These are phyloP conservation scores for Phycomyces nitens DNA, from an alignment of 192 early-diverging fungal species.

Conservation along the genomic window DNA sequence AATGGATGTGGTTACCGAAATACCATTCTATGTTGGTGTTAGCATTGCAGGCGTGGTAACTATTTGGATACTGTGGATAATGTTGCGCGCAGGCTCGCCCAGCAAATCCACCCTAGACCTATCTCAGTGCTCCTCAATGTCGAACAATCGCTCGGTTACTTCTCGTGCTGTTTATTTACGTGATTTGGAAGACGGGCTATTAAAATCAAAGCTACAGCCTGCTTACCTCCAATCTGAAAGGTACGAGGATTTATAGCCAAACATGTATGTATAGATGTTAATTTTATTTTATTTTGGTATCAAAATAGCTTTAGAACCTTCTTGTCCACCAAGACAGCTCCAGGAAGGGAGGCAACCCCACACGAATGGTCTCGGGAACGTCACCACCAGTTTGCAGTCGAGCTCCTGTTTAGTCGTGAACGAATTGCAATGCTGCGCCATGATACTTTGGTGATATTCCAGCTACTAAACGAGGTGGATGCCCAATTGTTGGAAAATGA, in stretches of 20 bases:
- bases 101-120: neutral
- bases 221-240: conserved; percentile 19
- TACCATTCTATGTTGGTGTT: neutral
- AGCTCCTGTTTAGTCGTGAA: conserved; percentile 39
- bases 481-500: conserved; percentile 43
- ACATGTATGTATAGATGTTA: conserved; percentile 1
- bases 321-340: neutral
- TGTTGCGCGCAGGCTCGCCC: neutral
- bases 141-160: neutral
- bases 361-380: conserved; percentile 28
- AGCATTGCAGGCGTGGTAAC: neutral
- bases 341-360: neutral
- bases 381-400: conserved; percentile 43
- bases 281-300: neutral
- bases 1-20: neutral
- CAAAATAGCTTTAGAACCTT: neutral
- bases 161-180: conserved; percentile 42
- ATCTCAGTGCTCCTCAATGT: neutral
- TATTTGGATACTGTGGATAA: neutral
- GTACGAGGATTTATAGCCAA: conserved; percentile 5
- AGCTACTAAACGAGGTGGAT: conserved; percentile 45
- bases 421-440: conserved; percentile 46
- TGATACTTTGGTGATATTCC: conserved; percentile 44
- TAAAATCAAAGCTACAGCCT: conserved; percentile 15
- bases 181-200: conserved; percentile 44